A percentile compares a stretch with the other conserved stretches of the same genome.
phyloP scores from a whole-genome alignment of 768 basidiomycete species.

The Phylloporus sp. region DNA sequence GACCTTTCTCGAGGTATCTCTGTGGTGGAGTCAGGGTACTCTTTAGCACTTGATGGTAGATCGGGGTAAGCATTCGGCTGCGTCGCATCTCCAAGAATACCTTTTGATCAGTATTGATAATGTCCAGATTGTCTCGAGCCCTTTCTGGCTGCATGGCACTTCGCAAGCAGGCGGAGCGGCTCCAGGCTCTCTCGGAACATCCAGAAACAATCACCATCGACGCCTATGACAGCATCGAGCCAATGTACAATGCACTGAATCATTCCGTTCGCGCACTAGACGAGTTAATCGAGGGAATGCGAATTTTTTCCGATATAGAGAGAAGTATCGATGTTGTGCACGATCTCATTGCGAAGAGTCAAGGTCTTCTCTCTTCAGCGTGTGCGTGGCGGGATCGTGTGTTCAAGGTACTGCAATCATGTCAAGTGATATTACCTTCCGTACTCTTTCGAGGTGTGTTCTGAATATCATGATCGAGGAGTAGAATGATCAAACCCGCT shows the following conservation, averaged over 20 bases:
- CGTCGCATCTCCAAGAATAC: not conserved
- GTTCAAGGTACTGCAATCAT: conserved; percentile 15
- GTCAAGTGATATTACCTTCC: conserved; percentile 22
- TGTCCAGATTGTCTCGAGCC: conserved; percentile 15
- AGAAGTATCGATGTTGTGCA: conserved; percentile 14
- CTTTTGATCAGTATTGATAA: not conserved
- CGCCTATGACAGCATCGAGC: conserved; percentile 8
- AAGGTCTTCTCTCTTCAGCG: conserved; percentile 22
- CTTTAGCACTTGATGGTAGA: conserved; percentile 59
- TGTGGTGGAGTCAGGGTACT: conserved; percentile 76
- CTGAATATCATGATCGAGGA: not conserved
- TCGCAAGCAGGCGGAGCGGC: conserved; percentile 13
- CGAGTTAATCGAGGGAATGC: conserved; percentile 36
- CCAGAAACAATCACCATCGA: conserved; percentile 21
- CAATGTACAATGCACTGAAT: conserved; percentile 17
- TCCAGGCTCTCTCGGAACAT: conserved; percentile 20
- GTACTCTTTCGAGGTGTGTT: conserved; percentile 38
- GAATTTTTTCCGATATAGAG: conserved; percentile 32
- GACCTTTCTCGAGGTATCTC: conserved; percentile 79
- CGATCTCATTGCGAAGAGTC: conserved; percentile 28
- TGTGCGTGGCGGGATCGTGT: conserved; percentile 28
- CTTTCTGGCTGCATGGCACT: conserved; percentile 16
- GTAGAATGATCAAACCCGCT: not conserved
- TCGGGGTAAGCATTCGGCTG: conserved; percentile 49
- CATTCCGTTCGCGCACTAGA: conserved; percentile 30